Evolutionary conservation across 257 asterid genomes (phyloP).

Genomic region (Mitragyna speciosa): DNA sequence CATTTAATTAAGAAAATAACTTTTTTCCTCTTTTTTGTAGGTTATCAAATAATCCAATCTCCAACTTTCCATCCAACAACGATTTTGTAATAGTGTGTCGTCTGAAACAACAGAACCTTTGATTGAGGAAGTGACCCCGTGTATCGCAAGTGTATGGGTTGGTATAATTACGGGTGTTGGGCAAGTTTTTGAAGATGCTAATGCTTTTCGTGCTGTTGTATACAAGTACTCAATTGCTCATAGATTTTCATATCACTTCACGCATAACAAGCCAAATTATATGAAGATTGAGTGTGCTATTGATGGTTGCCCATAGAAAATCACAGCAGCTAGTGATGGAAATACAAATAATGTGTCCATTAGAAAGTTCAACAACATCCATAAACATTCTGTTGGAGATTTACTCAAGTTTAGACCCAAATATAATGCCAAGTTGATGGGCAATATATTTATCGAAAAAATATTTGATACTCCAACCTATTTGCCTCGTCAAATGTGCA

Average conservation of each 20-base stretch:
- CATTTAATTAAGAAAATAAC: neutral
- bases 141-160: neutral
- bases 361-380: neutral
- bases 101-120: neutral
- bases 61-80: neutral
- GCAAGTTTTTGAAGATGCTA: constrained; percentile 10
- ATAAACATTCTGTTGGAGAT: neutral
- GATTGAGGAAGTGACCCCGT: neutral
- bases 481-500: neutral
- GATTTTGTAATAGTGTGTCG: neutral
- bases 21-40: neutral
- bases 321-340: neutral
- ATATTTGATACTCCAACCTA: neutral
- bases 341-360: neutral
- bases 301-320: constrained; percentile 14
- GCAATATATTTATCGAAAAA: neutral
- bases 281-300: constrained; percentile 15
- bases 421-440: neutral
- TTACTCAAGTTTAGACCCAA: neutral
- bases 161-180: constrained; percentile 4
- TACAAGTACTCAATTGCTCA: constrained; percentile 16
- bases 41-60: neutral
- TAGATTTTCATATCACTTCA: constrained; percentile 9
- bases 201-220: constrained; percentile 6
- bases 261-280: constrained; percentile 22